Percentiles rank a stretch among this genome's conserved stretches.
Evolutionary conservation across 345 rosid species (phyloP).

Genomic region (Melaleuca alternifolia): DNA sequence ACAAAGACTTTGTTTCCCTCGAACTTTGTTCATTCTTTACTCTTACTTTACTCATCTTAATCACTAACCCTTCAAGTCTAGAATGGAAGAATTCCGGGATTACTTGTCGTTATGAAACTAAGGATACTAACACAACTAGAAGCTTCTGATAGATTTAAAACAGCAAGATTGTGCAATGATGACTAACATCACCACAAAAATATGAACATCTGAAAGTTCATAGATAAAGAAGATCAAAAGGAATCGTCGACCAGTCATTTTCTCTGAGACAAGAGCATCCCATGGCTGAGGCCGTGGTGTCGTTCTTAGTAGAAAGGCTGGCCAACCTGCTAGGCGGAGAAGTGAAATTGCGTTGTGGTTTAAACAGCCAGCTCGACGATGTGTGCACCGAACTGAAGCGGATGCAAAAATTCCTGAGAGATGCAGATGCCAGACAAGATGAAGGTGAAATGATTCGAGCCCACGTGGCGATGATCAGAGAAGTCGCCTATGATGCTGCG

Average conservation of each 20-base stretch:
- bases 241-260: neutral
- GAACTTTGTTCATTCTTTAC: neutral
- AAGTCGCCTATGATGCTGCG: too few species aligned
- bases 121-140: neutral
- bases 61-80: neutral
- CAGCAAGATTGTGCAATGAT: neutral
- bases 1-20: neutral
- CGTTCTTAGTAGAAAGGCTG: neutral
- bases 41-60: neutral
- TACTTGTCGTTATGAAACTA: neutral
- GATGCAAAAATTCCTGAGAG: neutral
- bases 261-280: neutral
- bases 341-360: neutral
- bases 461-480: too few species aligned
- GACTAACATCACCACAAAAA: neutral
- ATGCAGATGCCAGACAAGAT: neutral
- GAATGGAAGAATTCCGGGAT: neutral
- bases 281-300: neutral
- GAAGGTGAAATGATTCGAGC: too few species aligned
- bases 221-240: neutral
- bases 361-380: neutral
- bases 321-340: neutral
- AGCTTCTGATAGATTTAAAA: neutral
- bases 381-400: neutral
- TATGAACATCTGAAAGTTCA: neutral